These are phyloP conservation scores for Oligophagozyma castellii DNA, from an alignment of 1,139 yeast genomes.

Conservation along the genomic window DNA sequence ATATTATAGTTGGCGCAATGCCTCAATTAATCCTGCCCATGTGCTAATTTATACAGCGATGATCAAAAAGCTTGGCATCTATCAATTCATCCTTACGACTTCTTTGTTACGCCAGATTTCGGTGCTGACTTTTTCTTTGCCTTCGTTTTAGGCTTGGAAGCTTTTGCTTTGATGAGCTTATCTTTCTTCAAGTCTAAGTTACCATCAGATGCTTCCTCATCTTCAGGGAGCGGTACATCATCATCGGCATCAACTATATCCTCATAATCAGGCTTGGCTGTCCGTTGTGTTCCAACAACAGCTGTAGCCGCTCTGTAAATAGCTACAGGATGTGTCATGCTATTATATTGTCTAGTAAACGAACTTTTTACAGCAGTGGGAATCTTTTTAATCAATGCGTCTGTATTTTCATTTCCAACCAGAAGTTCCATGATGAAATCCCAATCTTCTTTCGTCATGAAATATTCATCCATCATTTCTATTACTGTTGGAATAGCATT, in stretches of 20 bases:
- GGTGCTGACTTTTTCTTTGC: slow-evolving; percentile 20
- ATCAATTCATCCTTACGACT: slow-evolving; percentile 10
- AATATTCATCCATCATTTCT: slow-evolving; percentile 65
- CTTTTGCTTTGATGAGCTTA: slow-evolving; percentile 39
- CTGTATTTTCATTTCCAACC: slow-evolving; percentile 46
- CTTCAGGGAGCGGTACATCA: slow-evolving; percentile 39
- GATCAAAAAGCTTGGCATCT: too few relatives aligned
- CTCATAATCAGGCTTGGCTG: slow-evolving; percentile 41
- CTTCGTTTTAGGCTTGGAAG: slow-evolving; percentile 32
- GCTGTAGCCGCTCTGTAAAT: slow-evolving; percentile 39
- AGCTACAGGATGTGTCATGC: slow-evolving; percentile 68
- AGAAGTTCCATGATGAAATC: slow-evolving; percentile 73
- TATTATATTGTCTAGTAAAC: slow-evolving; percentile 75
- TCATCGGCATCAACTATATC: slow-evolving; percentile 52
- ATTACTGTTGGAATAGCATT: slow-evolving; percentile 59
- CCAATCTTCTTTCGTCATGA: slow-evolving; percentile 82
- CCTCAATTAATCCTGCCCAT: too few relatives aligned
- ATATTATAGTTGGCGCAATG: too few relatives aligned
- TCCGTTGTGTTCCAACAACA: slow-evolving; percentile 23
- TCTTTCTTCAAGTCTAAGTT: slow-evolving; percentile 36
- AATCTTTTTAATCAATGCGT: slow-evolving; percentile 40
- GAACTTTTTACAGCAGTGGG: slow-evolving; percentile 68
- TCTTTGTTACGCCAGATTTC: slow-evolving; percentile 13
- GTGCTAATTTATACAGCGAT: too few relatives aligned
- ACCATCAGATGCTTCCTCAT: slow-evolving; percentile 28